Conservation (phyloP, 345 rosid genomes). For the Jatropha curcas region DNA sequence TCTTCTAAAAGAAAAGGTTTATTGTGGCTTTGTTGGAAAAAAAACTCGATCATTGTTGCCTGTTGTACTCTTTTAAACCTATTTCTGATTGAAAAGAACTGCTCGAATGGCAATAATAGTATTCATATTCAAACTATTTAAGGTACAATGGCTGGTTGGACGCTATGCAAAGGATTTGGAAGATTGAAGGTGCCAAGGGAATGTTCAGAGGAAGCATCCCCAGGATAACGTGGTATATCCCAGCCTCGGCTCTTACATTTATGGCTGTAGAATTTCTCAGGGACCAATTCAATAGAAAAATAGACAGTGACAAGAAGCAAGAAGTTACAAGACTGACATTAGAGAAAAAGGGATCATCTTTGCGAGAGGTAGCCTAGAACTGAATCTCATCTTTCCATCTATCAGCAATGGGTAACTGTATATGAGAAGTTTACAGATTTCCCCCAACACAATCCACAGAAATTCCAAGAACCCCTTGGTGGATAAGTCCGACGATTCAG, state of each 20-base stretch:
- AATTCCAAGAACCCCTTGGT: no score
- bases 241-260: slow-evolving; percentile 94
- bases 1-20: no score
- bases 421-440: neutral
- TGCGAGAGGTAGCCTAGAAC: slow-evolving; percentile 43
- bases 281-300: slow-evolving; percentile 57
- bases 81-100: neutral
- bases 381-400: neutral
- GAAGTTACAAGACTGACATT: slow-evolving; percentile 45
- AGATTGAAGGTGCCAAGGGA: slow-evolving; percentile 68
- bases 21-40: no score
- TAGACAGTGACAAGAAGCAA: slow-evolving; percentile 23
- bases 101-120: neutral
- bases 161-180: slow-evolving; percentile 65
- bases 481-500: no score
- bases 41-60: no score
- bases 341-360: slow-evolving; percentile 52
- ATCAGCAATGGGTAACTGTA: neutral
- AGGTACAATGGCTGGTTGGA: slow-evolving; percentile 89
- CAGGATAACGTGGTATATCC: slow-evolving; percentile 88
- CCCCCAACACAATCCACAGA: no score
- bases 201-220: slow-evolving; percentile 90
- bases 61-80: neutral
- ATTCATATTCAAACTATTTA: neutral
- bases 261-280: slow-evolving; percentile 96